phyloP scores from a whole-genome alignment of 148 eudicot species.

The Amaranthus cruentus region DNA sequence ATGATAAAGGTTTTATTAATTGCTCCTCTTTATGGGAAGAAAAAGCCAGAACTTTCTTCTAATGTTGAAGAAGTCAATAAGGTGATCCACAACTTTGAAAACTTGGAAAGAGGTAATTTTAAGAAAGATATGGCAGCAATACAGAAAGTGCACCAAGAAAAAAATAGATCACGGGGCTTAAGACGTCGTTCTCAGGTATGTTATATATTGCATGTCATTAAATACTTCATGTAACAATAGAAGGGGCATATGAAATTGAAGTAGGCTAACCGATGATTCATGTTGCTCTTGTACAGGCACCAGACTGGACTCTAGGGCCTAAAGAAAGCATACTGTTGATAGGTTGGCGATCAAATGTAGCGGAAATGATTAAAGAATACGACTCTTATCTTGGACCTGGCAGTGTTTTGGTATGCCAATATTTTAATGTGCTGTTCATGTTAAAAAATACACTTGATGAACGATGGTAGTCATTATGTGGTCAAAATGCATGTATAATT shows the following conservation, averaged over 20 bases:
- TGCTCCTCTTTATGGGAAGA: slow-evolving; percentile 67
- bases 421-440: background rate
- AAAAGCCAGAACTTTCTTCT: slow-evolving; percentile 38
- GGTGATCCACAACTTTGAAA: slow-evolving; percentile 29
- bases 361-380: slow-evolving; percentile 82
- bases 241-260: background rate
- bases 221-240: background rate
- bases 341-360: slow-evolving; percentile 88
- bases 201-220: background rate
- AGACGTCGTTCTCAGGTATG: slow-evolving; percentile 71
- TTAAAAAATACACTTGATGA: background rate
- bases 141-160: slow-evolving; percentile 41
- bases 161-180: slow-evolving; percentile 48
- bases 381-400: slow-evolving; percentile 96
- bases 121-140: slow-evolving; percentile 27
- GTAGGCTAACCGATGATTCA: background rate
- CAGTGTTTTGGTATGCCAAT: slow-evolving; percentile 69
- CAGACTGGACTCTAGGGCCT: slow-evolving; percentile 66
- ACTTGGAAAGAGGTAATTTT: slow-evolving; percentile 24
- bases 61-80: slow-evolving; percentile 27
- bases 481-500: too few species aligned
- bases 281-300: slow-evolving; percentile 43
- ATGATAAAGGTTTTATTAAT: slow-evolving; percentile 67
- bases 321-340: slow-evolving; percentile 74
- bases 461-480: background rate